Evolutionary conservation across 1,139 yeast species (phyloP), one percentile per base, ranked within the genome.

Genomic region (Debaryomyces sp.): DNA sequence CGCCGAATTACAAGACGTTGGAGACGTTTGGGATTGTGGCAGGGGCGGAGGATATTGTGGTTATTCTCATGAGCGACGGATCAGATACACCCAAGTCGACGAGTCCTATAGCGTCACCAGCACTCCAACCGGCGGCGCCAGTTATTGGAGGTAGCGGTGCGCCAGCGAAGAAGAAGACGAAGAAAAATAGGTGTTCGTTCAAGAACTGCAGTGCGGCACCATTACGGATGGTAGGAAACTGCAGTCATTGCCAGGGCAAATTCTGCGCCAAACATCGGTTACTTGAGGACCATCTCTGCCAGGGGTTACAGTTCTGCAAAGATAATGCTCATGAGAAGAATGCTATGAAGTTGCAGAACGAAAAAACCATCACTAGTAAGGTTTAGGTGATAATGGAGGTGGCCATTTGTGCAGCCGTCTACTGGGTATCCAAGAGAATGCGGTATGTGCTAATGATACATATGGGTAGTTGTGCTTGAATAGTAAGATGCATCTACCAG

Each of bases 231-330:
- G 95, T 89, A 34, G 97, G 97, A 36, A 91, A 87, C 66, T 91
- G 97, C 67, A 80, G 84, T 50, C 89, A 85, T 62, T 91, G 97
- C 66, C 83, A 84, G 46, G 96, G 96, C 41, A 87, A 86, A 62
- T 90, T 84, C 66, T 90, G 97, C 68, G 88, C 95, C 36, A 87
- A 87, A 62, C 97, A 90, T 70, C 77, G 97, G 51, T 77, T 91
- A 51, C 76, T 90, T 68, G 97, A 90, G 67, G 90, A 87, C 66
- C 97, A 90, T 68, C 68, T 80, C 52, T 90, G 97, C 64, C 74
- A 79, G 51, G 96, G 95, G 7, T 79, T 90, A 53, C 89, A 87
- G 62, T 77, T 73, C 57, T 89, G 96, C 73, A 89, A 89, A 72
- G 92, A 89, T 60, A 83, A 80, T 59, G 85, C 90, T 56, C 96